These are phyloP conservation scores for Diphasiastrum complanatum DNA, from an alignment of 83 land plant genomes.

Conservation along the genomic window DNA sequence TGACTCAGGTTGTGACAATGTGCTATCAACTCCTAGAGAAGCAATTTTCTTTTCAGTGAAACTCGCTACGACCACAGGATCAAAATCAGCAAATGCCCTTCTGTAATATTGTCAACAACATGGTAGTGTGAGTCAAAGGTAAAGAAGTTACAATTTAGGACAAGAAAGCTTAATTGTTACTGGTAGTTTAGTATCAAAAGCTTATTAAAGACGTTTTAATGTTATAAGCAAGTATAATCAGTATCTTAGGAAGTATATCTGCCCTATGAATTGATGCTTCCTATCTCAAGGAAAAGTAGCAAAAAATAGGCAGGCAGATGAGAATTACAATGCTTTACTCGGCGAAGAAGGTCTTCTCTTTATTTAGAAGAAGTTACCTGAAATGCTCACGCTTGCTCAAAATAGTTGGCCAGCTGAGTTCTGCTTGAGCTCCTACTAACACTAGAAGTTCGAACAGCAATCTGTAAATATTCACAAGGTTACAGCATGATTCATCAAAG, in stretches of 20 bases:
- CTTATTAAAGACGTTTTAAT: no score
- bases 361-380: slow-evolving; percentile 4
- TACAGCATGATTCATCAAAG: not conserved
- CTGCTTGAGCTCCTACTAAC: slow-evolving; percentile 21
- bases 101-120: not conserved
- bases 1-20: slow-evolving; percentile 7
- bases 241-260: no score
- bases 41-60: not conserved
- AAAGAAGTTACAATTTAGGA: not conserved
- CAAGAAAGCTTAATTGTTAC: not conserved
- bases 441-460: slow-evolving; percentile 18
- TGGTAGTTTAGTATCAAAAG: not conserved
- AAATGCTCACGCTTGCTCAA: slow-evolving; percentile 12
- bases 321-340: no score
- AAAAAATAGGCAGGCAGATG: not conserved
- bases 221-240: no score
- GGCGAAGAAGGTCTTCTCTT: not conserved
- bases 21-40: not conserved
- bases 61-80: slow-evolving; percentile 9
- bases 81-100: slow-evolving; percentile 12
- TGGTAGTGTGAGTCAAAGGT: not conserved
- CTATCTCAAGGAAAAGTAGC: not conserved
- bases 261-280: no score
- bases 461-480: slow-evolving; percentile 8
- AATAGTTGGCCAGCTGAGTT: slow-evolving; percentile 16